Percentiles rank a stretch among this genome's conserved stretches.
These are phyloP conservation scores for Diophrys sp. DNA, from an alignment of 73 alveolate genomes.

Conservation along the genomic window DNA sequence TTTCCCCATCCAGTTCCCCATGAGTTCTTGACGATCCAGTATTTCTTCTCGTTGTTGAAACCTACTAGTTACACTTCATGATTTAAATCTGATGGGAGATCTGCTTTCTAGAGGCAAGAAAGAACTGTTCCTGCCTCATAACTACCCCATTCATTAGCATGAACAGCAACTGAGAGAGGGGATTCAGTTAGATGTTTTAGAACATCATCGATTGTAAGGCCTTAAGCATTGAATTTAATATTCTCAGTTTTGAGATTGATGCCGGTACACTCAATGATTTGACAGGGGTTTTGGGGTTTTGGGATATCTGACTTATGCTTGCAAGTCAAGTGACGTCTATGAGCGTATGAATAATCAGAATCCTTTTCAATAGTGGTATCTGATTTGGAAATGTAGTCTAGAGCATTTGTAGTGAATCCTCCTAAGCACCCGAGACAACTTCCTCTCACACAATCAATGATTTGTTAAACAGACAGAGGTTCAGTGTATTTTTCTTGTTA, in stretches of 20 bases:
- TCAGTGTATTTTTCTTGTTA: no score
- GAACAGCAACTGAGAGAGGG: constrained; percentile 49
- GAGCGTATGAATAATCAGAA: neutral
- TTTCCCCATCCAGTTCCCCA: constrained; percentile 10
- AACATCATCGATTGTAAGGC: neutral
- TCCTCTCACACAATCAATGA: neutral
- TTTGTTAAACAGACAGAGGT: neutral
- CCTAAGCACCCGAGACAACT: neutral
- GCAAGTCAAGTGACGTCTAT: neutral
- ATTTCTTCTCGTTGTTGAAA: neutral
- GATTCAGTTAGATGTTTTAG: neutral
- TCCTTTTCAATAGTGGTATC: neutral
- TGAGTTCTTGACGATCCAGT: constrained; percentile 7
- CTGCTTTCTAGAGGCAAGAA: constrained; percentile 5
- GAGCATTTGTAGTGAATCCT: neutral
- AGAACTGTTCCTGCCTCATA: constrained; percentile 31
- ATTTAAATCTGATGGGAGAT: constrained; percentile 25
- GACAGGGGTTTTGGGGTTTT: no score
- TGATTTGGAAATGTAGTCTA: neutral
- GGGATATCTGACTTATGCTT: neutral
- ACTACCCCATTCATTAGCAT: constrained; percentile 11
- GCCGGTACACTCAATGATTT: no score
- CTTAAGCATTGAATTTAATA: no score
- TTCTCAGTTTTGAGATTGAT: no score
- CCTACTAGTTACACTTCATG: constrained; percentile 18